Evolutionary conservation across 257 asterid genomes (phyloP).

Genomic region (Capsicum pubescens): DNA sequence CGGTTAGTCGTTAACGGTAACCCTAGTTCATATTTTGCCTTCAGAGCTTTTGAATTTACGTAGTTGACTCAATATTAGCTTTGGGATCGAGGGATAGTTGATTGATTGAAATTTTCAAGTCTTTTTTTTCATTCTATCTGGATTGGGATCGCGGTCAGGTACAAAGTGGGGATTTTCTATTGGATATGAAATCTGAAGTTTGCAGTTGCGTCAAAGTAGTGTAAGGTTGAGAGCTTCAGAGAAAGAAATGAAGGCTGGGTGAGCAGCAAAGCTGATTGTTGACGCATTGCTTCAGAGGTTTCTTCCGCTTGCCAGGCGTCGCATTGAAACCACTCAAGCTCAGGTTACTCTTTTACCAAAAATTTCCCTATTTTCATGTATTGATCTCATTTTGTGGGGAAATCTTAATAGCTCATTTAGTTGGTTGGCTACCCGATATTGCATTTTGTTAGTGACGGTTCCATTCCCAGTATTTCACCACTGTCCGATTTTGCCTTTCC

Average conservation of each 20-base stretch:
- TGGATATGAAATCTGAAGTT: constrained; percentile 44
- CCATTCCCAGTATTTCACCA: too few relatives aligned
- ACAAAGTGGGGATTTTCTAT: neutral
- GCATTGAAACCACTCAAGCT: constrained; percentile 99
- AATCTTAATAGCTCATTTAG: too few relatives aligned
- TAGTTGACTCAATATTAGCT: neutral
- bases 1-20: neutral
- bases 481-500: too few relatives aligned
- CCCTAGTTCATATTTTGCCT: neutral
- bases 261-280: constrained; percentile 96
- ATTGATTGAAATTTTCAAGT: neutral
- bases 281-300: constrained; percentile 97
- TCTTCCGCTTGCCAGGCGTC: constrained; percentile 97
- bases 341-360: constrained; percentile 57
- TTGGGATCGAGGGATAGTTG: constrained; percentile 7
- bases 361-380: neutral
- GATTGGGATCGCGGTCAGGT: constrained; percentile 43
- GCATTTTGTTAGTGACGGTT: too few relatives aligned
- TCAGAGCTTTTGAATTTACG: neutral
- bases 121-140: neutral
- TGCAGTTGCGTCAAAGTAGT: constrained; percentile 37
- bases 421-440: too few relatives aligned
- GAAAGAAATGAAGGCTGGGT: constrained; percentile 86
- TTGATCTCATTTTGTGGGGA: neutral
- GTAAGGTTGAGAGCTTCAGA: neutral